Percentiles rank a stretch among this genome's conserved stretches.
phyloP scores from a whole-genome alignment of 164 flowering plant species.

The Magnolia kwangsiensis region DNA sequence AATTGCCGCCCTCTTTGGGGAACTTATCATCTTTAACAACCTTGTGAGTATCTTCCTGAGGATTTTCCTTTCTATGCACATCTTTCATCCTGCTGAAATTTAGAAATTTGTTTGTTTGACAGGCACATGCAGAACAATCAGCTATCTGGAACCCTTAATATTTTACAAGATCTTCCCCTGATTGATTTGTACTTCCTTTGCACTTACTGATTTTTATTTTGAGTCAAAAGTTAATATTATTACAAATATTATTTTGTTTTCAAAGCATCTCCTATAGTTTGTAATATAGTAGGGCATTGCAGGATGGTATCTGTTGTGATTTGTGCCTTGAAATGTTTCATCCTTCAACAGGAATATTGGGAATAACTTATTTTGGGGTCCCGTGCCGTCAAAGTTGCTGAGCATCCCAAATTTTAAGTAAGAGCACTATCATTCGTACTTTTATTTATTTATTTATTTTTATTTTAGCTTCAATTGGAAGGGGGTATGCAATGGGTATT shows the following conservation, averaged over 20 bases:
- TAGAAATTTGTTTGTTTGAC: slow-evolving; percentile 25
- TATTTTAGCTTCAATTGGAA: not conserved
- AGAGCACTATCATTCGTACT: slow-evolving; percentile 16
- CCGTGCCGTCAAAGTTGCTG: slow-evolving; percentile 70
- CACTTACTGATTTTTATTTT: slow-evolving; percentile 7
- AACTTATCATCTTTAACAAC: slow-evolving; percentile 51
- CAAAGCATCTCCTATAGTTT: not conserved
- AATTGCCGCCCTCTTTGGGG: slow-evolving; percentile 59
- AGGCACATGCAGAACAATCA: slow-evolving; percentile 87
- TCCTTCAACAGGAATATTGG: slow-evolving; percentile 64
- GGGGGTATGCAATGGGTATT: not conserved
- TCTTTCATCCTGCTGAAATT: not conserved
- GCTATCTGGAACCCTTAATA: slow-evolving; percentile 82
- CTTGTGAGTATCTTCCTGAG: slow-evolving; percentile 43
- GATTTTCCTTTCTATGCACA: not conserved
- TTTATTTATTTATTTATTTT: not conserved
- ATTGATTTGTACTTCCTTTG: slow-evolving; percentile 57
- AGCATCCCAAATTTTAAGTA: slow-evolving; percentile 74
- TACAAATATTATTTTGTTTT: not conserved
- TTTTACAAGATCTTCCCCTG: slow-evolving; percentile 80
- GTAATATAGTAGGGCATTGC: not conserved
- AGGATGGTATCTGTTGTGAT: slow-evolving; percentile 5
- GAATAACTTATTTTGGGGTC: slow-evolving; percentile 77
- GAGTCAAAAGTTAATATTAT: not conserved
- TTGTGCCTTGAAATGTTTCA: slow-evolving; percentile 8